Evolutionary conservation across 2,329 filamentous ascomycete genomes (phyloP), one percentile per base, ranked within the genome.

Genomic region (Karstenula rhodostoma): DNA sequence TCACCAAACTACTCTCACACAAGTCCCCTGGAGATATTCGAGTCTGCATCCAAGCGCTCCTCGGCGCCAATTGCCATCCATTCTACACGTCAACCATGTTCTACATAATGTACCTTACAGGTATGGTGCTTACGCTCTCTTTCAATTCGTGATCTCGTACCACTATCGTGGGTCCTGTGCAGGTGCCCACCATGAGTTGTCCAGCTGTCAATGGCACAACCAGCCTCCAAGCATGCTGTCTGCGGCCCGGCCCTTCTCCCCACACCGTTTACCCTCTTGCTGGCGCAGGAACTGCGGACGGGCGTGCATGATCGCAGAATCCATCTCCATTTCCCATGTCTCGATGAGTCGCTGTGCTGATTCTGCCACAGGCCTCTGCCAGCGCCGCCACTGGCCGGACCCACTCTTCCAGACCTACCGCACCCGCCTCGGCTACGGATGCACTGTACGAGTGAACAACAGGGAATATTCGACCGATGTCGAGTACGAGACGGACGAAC

Each of bases 401-500:
- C 94, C 94, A 73, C 85, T 88, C 77, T 98, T 96, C 85, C 90
- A 95, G 80, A 90, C 89, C 73, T 93, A 90, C 84, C 86, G 86
- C 69, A 89, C 89, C 72, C 81, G 85, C 66, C 87, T 84, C 71
- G 94, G 94, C 75, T 96, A 90, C 79, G 92, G 90, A 60, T 97
- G 94, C 83, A 89, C 93, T 60, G 94, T 97, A 59, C 87, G 95
- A 65, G 94, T 98, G 77, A 97, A 98, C 82, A 96, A 96, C 70
- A 91, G 94, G 75, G 93, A 97, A 83, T 98, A 97, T 82, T 92
- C 94, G 78, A 97, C 94, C 46, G 93, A 97, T 78, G 86, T 91
- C 40, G 87, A 90, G 65, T 96, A 95, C 81, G 89, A 91, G 76
- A 91, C 90, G 64, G 91, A 94, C 76, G 83, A 87, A 51, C 84